phyloP scores from a whole-genome alignment of 1,284 basidiomycete genomes.

The Cystobasidium pallidum region DNA sequence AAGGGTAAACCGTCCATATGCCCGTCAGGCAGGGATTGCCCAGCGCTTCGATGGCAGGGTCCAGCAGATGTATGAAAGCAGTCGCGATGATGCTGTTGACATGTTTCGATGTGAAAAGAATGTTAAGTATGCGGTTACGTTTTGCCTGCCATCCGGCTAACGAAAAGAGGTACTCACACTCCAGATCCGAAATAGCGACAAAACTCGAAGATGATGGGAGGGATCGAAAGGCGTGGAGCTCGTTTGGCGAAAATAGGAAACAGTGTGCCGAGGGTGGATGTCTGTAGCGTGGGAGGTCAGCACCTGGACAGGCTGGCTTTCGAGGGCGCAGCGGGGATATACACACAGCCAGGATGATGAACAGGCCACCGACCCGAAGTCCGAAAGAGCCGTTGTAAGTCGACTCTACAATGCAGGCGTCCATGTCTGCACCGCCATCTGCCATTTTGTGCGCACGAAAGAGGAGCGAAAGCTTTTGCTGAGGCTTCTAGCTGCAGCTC shows the following conservation, averaged over 20 bases:
- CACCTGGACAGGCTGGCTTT: not conserved
- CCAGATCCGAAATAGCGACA: constrained; percentile 90
- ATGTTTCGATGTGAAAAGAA: no score
- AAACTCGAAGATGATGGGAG: constrained; percentile 60
- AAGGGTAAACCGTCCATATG: constrained; percentile 69
- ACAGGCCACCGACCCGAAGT: constrained; percentile 41
- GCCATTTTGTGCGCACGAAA: constrained; percentile 1
- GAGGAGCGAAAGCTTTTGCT: not conserved
- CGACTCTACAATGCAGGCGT: constrained; percentile 12
- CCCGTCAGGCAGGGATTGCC: constrained; percentile 70
- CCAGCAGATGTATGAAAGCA: constrained; percentile 62
- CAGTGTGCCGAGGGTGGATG: constrained; percentile 64
- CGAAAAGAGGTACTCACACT: constrained; percentile 54
- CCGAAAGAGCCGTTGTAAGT: constrained; percentile 43
- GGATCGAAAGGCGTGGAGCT: constrained; percentile 56
- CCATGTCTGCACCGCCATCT: constrained; percentile 28
- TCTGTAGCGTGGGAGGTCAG: constrained; percentile 12
- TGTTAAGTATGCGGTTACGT: no score
- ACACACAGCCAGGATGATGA: constrained; percentile 44
- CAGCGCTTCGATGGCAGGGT: constrained; percentile 73
- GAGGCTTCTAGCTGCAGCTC: not conserved
- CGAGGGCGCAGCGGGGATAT: not conserved
- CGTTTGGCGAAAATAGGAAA: constrained; percentile 78
- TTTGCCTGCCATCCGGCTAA: no score
- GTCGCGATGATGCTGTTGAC: constrained; percentile 70